Base-by-base conservation (phyloP, 352 stramenopile genomes). In the Phytophthora fragariae region DNA sequence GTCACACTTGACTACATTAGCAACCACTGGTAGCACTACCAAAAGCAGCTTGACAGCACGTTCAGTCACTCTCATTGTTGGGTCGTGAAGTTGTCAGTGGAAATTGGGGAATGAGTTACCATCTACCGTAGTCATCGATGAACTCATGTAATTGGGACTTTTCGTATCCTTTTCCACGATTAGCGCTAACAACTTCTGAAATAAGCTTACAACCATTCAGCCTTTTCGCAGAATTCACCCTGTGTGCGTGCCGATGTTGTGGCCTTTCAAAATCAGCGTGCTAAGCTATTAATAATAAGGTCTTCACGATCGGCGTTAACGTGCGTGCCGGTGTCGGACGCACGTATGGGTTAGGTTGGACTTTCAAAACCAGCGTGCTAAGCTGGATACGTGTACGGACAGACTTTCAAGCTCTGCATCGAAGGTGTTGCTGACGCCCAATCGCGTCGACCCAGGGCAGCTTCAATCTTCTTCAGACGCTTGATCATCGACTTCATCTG, bases 401-500 rank as follows among this genome's bases (percentile, higher is more conserved):
- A 64, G 17, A 66, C 54, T 44, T 63, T 73, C 15, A 37, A 41
- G 29, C 11, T 33, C 3, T 19, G 49, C 11, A 53, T 31, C 27
- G 31, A 73, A 24, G 46, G n/a, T 57, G 54, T 46, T 33, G 35
- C 39, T 2, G 57, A 62, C 29, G 37, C 53, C 73, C 73, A 77
- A 15, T 80, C 54, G 12, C 53, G 62, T 27, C 70, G 60, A 53
- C 57, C 57, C 39, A 82, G 39, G 1, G 64, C 66, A 17, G 19
- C 17, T 31, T 85, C 66, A 15, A 87, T 68, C 12, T 65, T 77
- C 24, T 77, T 84, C 5, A 88, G 31, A 27, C 77, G 70, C 60
- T 81, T 85, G 59, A 88, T 74, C 60, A 81, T 65, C 14, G 31
- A 73, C 41, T 82, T 88, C 54, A 92, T 69, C 62, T 86, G 80